phyloP scores from a whole-genome alignment of 2,329 filamentous ascomycete genomes.

The Exserohilum turcica region DNA sequence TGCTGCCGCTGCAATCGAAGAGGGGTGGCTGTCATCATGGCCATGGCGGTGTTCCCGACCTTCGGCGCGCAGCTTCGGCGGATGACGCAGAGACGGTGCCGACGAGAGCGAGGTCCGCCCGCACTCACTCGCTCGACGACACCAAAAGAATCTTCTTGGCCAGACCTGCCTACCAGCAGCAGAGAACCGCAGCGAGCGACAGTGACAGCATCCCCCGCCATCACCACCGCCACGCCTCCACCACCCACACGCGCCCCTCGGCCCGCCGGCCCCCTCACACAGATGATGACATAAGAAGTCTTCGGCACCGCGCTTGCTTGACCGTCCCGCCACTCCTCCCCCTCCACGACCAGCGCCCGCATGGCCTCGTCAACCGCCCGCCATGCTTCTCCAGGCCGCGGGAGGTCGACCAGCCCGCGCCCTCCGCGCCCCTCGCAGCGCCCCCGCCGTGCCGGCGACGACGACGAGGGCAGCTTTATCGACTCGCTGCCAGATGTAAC shows the following conservation, averaged over 20 bases:
- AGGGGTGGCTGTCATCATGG: not conserved
- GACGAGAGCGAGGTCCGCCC: slow-evolving; percentile 9
- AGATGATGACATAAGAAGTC: slow-evolving; percentile 16
- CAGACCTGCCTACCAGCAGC: too few relatives aligned
- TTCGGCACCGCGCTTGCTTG: not conserved
- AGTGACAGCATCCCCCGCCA: slow-evolving; percentile 7
- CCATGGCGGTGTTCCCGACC: slow-evolving; percentile 6
- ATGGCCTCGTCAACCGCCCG: slow-evolving; percentile 38
- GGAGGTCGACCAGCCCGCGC: slow-evolving; percentile 28
- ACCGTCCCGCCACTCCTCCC: slow-evolving; percentile 6
- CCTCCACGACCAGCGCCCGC: slow-evolving; percentile 14
- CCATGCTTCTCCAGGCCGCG: slow-evolving; percentile 39
- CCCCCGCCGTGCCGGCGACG: slow-evolving; percentile 37
- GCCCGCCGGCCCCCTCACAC: not conserved
- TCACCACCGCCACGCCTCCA: slow-evolving; percentile 9
- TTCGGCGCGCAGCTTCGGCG: slow-evolving; percentile 19
- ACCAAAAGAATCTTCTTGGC: slow-evolving; percentile 4
- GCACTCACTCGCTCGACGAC: not conserved
- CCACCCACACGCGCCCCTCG: slow-evolving; percentile 3
- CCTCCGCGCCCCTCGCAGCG: slow-evolving; percentile 25
- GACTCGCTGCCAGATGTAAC: slow-evolving; percentile 42
- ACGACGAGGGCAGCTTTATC: slow-evolving; percentile 39
- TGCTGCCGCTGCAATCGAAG: too few relatives aligned
- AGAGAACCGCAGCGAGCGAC: too few relatives aligned
- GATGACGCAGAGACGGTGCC: slow-evolving; percentile 29